Evolutionary conservation across 1,284 basidiomycete genomes (phyloP).

Genomic region (Neolentinus lepideus): DNA sequence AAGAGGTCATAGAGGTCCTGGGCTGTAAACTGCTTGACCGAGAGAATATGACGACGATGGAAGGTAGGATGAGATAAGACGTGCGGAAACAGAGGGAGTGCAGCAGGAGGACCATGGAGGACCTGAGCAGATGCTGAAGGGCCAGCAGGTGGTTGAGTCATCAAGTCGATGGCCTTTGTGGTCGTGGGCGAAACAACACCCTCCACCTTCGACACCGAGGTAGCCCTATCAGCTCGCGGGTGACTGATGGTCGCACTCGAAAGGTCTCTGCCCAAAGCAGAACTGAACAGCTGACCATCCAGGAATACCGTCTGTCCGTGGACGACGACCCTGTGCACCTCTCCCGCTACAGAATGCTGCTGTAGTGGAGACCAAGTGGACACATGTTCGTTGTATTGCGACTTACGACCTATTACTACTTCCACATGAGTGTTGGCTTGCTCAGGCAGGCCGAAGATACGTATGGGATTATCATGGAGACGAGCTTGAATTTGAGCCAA

Average conservation of each 20-base stretch:
- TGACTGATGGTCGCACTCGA: slow-evolving; percentile 63
- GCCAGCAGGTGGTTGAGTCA: slow-evolving; percentile 6
- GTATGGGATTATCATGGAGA: slow-evolving; percentile 87
- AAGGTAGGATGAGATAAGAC: slow-evolving; percentile 62
- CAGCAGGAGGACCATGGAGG: slow-evolving; percentile 24
- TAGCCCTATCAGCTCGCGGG: slow-evolving; percentile 23
- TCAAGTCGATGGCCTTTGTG: slow-evolving; percentile 4
- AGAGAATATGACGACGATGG: slow-evolving; percentile 86
- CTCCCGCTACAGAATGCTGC: slow-evolving; percentile 59
- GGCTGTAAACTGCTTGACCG: slow-evolving; percentile 90
- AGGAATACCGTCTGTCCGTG: slow-evolving; percentile 90
- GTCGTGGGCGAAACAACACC: slow-evolving; percentile 3
- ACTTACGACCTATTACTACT: slow-evolving; percentile 80
- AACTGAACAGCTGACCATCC: slow-evolving; percentile 74
- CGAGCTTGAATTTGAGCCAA: slow-evolving; percentile 79
- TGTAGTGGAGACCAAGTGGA: slow-evolving; percentile 84
- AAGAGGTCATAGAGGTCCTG: slow-evolving; percentile 94
- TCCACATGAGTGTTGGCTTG: slow-evolving; percentile 88
- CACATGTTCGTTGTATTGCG: slow-evolving; percentile 44
- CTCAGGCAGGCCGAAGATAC: slow-evolving; percentile 88
- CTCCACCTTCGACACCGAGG: slow-evolving; percentile 14
- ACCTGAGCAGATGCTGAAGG: slow-evolving; percentile 6
- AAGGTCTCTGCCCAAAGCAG: slow-evolving; percentile 73
- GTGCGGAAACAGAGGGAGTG: slow-evolving; percentile 33
- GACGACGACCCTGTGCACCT: slow-evolving; percentile 87